Evolutionary conservation across 2,329 filamentous ascomycete species (phyloP), one percentile per base, ranked within the genome.

Genomic region (Sporothrix inflata): DNA sequence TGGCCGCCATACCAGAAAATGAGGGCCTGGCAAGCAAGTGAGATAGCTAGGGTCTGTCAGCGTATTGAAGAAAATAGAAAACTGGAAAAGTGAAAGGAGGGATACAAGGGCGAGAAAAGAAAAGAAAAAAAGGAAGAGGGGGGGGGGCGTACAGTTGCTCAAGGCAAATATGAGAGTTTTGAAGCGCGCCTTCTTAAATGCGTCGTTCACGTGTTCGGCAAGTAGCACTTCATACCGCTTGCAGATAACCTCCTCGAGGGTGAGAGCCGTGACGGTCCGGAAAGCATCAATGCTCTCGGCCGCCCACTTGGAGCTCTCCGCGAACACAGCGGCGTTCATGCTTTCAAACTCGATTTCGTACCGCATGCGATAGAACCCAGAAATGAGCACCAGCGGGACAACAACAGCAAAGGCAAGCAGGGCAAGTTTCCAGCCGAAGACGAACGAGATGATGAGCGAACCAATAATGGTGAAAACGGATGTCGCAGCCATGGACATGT

Each of bases 391-490:
- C 7, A 81, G 71, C 2, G 78, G 78, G 75, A 81, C 79, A 6
- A 80, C 79, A 0, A 78, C 77, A 30, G 77, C 74, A 19, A 81
- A 80, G 1, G 82, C 80, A 0, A 94, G 89, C 0, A 93, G 79
- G 0, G 90, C 88, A 11, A 94, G 83, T 78, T 94, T 94, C 92
- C 92, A 94, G 0, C 91, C 90, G 77, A 91, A 93, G 12, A 86
- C 83, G 76, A 93, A 93, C 0, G 90, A 85, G 63, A 94, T 90
- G 38, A 86, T 82, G 16, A 92, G 79, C 19, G 87, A 89, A 0
- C 91, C 91, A 4, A 88, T 76, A 3, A 94, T 80, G 70, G 88
- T 91, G 77, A 92, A 89, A 14, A 91, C 78, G 9, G 90, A 89
- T 30, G 90, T 88, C 73, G 84, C 84, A 4, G 88, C 86, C 69